phyloP scores from a whole-genome alignment of 371 early-diverging fungal species.

The Synchytrium microbalum region DNA sequence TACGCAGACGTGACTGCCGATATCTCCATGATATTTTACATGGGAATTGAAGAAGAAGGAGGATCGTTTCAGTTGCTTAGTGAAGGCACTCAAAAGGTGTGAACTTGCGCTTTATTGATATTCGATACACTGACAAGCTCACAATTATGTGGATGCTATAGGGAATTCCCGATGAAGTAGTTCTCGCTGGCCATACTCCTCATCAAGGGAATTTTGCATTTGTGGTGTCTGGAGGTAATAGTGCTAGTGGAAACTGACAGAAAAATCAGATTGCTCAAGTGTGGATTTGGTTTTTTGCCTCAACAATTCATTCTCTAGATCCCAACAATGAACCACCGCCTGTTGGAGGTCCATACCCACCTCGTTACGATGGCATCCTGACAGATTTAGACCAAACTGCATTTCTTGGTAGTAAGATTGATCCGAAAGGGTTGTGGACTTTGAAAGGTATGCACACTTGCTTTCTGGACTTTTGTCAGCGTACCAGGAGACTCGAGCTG shows the following conservation, averaged over 20 bases:
- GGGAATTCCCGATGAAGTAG: slow-evolving; percentile 40
- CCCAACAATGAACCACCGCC: slow-evolving; percentile 5
- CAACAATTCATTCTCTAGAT: background rate
- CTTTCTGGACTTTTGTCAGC: background rate
- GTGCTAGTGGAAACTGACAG: slow-evolving; percentile 14
- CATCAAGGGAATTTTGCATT: slow-evolving; percentile 59
- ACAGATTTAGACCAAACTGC: background rate
- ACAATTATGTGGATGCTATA: slow-evolving; percentile 6
- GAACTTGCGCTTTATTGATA: background rate
- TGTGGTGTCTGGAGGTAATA: slow-evolving; percentile 50
- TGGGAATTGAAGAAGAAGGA: slow-evolving; percentile 10
- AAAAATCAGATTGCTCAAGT: background rate
- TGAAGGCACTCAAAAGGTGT: background rate
- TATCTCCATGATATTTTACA: slow-evolving; percentile 7
- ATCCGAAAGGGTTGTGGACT: slow-evolving; percentile 15
- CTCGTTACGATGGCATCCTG: background rate
- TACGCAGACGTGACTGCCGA: slow-evolving; percentile 9
- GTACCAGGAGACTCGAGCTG: too few species aligned
- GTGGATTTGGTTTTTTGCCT: background rate
- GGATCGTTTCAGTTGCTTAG: background rate
- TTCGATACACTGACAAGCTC: background rate
- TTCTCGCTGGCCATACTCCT: slow-evolving; percentile 48
- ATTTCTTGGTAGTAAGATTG: background rate
- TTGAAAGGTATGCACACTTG: slow-evolving; percentile 15
- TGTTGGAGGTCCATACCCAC: background rate